phyloP scores from a whole-genome alignment of 805 yeast species.

The Wickerhamiella dianesei region DNA sequence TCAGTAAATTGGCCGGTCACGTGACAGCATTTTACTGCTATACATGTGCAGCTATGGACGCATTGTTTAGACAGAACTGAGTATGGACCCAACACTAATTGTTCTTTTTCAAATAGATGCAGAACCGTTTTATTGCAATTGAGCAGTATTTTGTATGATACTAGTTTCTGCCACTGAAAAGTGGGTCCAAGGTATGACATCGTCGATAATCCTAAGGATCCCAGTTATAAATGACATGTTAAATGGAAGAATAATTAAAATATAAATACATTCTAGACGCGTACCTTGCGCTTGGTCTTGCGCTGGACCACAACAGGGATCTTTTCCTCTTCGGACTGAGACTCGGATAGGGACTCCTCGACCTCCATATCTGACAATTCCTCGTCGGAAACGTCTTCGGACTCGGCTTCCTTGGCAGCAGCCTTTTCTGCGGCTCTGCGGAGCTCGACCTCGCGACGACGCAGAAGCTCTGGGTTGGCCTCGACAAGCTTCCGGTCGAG shows the following conservation, averaged over 20 bases:
- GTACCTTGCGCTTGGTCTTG: constrained; percentile 38
- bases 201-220: background rate
- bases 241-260: background rate
- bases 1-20: too few species aligned
- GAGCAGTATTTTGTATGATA: too few species aligned
- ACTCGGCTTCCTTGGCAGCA: constrained; percentile 39
- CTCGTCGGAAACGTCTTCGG: constrained; percentile 19
- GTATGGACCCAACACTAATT: too few species aligned
- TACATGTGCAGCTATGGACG: too few species aligned
- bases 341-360: constrained; percentile 19
- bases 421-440: constrained; percentile 49
- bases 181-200: too few species aligned
- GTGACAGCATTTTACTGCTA: too few species aligned
- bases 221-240: background rate
- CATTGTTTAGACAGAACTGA: too few species aligned
- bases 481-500: constrained; percentile 82
- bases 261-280: constrained; percentile 6
- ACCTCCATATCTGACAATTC: constrained; percentile 36
- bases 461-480: constrained; percentile 74
- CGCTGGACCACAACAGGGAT: constrained; percentile 50
- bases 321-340: constrained; percentile 30
- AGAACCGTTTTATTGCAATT: too few species aligned
- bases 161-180: too few species aligned
- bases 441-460: constrained; percentile 86
- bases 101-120: too few species aligned